phyloP scores from a whole-genome alignment of 371 early-diverging fungal species.

The Mucor indicus region DNA sequence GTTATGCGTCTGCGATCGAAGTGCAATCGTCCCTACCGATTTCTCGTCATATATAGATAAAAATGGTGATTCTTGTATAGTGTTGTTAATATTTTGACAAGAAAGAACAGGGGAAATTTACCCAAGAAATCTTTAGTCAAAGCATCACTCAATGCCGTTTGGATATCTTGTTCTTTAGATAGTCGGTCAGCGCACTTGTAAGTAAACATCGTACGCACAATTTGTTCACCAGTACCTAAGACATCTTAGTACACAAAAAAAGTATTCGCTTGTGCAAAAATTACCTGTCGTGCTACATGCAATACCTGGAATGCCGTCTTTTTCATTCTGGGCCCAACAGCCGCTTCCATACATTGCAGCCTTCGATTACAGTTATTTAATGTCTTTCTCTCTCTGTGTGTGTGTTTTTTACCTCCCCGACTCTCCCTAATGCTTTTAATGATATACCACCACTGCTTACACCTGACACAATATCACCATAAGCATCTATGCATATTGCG shows the following conservation, averaged over 20 bases:
- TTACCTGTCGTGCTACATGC: constrained; percentile 72
- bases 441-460: constrained; percentile 90
- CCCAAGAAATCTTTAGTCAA: constrained; percentile 31
- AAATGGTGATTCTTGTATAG: constrained; percentile 31
- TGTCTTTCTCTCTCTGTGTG: not conserved
- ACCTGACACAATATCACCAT: constrained; percentile 70
- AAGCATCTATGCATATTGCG: constrained; percentile 70
- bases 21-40: constrained; percentile 48
- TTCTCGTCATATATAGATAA: constrained; percentile 35
- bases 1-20: constrained; percentile 23
- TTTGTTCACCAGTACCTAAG: constrained; percentile 80
- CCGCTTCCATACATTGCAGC: constrained; percentile 75
- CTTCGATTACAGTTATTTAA: constrained; percentile 18
- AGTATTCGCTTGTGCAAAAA: too few species aligned
- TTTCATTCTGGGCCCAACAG: constrained; percentile 64
- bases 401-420: constrained; percentile 69
- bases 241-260: not conserved
- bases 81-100: not conserved
- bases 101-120: constrained; percentile 2
- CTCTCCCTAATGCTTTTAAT: constrained; percentile 76
- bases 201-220: constrained; percentile 69
- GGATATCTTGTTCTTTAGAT: constrained; percentile 28
- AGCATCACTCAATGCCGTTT: constrained; percentile 19
- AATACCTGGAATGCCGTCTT: constrained; percentile 23
- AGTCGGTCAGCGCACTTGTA: constrained; percentile 44